Evolutionary conservation across 164 flowering plant species (phyloP).

Genomic region (Cinnamomum chago): DNA sequence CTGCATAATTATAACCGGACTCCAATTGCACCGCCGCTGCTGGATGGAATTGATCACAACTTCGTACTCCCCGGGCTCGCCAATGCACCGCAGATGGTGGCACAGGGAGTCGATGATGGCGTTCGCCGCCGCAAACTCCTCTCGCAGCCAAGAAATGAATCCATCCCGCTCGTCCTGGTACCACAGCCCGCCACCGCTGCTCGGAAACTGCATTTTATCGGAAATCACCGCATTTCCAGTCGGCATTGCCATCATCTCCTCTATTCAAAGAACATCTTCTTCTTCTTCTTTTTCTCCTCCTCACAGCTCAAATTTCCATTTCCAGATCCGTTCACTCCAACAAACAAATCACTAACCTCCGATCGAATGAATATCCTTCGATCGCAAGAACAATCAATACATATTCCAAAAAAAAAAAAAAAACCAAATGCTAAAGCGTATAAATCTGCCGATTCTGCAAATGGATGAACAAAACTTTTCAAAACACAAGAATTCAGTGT

Average conservation of each 20-base stretch:
- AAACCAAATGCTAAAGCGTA: too few species aligned
- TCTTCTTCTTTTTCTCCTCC: too few species aligned
- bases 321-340: not conserved
- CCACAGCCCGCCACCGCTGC: constrained; percentile 50
- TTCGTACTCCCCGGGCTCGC: constrained; percentile 80
- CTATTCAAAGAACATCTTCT: not conserved
- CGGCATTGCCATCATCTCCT: constrained; percentile 63
- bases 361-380: not conserved
- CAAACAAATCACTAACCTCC: not conserved
- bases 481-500: not conserved
- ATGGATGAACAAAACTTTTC: not conserved
- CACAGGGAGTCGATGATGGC: constrained; percentile 76
- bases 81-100: constrained; percentile 50
- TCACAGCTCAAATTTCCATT: not conserved
- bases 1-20: constrained; percentile 76
- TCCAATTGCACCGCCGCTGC: constrained; percentile 82
- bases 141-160: constrained; percentile 67
- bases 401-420: too few species aligned
- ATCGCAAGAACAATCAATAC: not conserved
- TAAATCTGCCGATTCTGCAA: not conserved
- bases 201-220: constrained; percentile 59
- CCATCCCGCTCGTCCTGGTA: constrained; percentile 73
- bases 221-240: constrained; percentile 51
- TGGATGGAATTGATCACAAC: constrained; percentile 47
- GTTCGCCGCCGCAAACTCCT: constrained; percentile 87